Base-by-base conservation (phyloP, 2,329 filamentous ascomycete genomes). In the Mollisiaceae sp. region DNA sequence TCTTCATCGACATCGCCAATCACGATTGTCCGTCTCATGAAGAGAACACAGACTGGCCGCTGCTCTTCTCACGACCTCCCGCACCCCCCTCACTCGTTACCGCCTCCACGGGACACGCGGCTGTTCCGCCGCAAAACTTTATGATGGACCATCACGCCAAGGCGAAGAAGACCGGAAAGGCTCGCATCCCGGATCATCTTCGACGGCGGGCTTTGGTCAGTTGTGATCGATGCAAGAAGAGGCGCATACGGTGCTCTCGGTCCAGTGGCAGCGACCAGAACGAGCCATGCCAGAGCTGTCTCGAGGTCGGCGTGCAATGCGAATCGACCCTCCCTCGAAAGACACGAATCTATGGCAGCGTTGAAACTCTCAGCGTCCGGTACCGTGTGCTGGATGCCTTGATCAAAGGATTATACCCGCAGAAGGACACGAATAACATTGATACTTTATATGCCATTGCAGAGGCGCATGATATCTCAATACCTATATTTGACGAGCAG, bases 301-400 rank as follows among this genome's bases (percentile, higher is more conserved):
- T 76, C 58, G 73, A 78, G 57, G 76, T 74, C 27, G 77, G 76
- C 9, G 77, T 79, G 32, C 70, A 72, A 39, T 82, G 80, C 70
- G 77, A 81, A 67, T 80, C 77, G 8, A 81, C 79, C 12, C 71
- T 81, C 41, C 80, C 80, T 6, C 76, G 80, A 27, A 81, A 81
- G 67, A 79, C 80, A 45, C 73, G 80, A 39, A 79, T 81, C 12
- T 81, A 82, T 62, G 80, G 80, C 18, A 81, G 79, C 64, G 78
- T 81, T 8, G 80, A 82, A 66, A 80, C 79, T n/a, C 71, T 81
- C 52, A 80, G 79, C 57, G 72, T 78, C 36, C 75, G 79, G 35
- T 82, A 79, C 65, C 74, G 80, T 52, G 78, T 80, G 2, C 74
- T 81, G 12, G 79, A 81, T 67, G 75, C 78, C 18, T 57, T 81